phyloP scores from a whole-genome alignment of 2,329 filamentous ascomycete genomes.

The Colletotrichum filicis region DNA sequence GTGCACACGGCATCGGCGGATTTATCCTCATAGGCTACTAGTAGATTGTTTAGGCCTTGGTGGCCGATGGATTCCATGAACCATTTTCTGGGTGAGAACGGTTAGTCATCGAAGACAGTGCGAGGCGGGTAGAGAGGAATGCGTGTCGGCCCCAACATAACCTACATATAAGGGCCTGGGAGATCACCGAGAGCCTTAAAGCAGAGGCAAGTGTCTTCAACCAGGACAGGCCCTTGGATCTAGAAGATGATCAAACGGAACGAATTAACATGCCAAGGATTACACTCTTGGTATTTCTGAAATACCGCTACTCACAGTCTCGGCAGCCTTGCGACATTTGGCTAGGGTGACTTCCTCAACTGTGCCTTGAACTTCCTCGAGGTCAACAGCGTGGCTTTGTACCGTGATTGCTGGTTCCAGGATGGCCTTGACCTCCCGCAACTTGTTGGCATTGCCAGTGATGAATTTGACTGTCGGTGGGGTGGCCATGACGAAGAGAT shows the following conservation, averaged over 20 bases:
- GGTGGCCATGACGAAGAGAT: constrained; percentile 52
- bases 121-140: background rate
- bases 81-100: constrained; percentile 79
- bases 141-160: constrained; percentile 28
- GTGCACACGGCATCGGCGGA: constrained; percentile 94
- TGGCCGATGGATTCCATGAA: constrained; percentile 88
- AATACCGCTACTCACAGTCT: constrained; percentile 64
- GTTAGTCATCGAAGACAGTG: background rate
- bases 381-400: constrained; percentile 78
- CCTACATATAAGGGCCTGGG: constrained; percentile 95
- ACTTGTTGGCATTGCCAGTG: constrained; percentile 95
- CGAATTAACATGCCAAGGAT: background rate
- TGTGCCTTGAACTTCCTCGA: constrained; percentile 91
- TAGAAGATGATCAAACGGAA: constrained; percentile 47
- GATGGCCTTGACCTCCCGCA: constrained; percentile 89
- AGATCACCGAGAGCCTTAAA: constrained; percentile 92
- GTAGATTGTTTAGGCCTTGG: constrained; percentile 87
- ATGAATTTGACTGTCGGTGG: constrained; percentile 82
- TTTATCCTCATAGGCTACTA: constrained; percentile 90
- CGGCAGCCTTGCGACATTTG: constrained; percentile 87
- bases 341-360: constrained; percentile 91
- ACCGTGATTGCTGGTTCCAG: constrained; percentile 80
- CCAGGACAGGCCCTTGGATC: constrained; percentile 88
- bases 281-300: background rate
- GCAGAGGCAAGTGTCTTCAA: constrained; percentile 95